Evolutionary conservation across 2,329 filamentous ascomycete genomes (phyloP).

Genomic region (Aspergillus sergii): DNA sequence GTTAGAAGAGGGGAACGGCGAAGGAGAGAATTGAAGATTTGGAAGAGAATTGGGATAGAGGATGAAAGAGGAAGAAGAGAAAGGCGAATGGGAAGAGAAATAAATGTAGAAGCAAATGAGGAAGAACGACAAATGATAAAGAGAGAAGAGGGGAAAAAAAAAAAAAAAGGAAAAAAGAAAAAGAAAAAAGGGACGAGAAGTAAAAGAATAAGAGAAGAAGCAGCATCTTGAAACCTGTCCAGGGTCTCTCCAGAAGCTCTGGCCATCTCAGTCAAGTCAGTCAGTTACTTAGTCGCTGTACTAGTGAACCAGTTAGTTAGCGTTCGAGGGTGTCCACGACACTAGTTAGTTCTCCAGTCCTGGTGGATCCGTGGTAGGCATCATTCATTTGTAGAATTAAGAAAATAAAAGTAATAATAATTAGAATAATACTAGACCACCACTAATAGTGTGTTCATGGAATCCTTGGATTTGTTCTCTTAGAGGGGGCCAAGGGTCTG

Average conservation of each 20-base stretch:
- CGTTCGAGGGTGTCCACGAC: slow-evolving; percentile 7
- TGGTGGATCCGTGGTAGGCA: slow-evolving; percentile 8
- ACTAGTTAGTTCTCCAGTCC: neutral
- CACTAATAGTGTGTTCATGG: neutral
- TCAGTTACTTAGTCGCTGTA: slow-evolving; percentile 5
- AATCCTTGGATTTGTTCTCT: slow-evolving; percentile 1
- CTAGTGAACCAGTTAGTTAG: slow-evolving; percentile 4
- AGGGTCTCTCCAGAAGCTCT: slow-evolving; percentile 28
- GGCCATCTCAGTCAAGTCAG: slow-evolving; percentile 18
- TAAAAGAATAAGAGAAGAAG: slow-evolving; percentile 15
- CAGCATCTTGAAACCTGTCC: slow-evolving; percentile 29
- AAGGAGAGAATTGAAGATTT: neutral
- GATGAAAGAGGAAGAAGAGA: neutral
- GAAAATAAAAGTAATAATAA: slow-evolving; percentile 1
- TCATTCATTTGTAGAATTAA: slow-evolving; percentile 5
- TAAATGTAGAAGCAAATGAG: neutral
- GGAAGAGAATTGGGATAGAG: neutral
- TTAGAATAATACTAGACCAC: slow-evolving; percentile 1
- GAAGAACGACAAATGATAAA: neutral
- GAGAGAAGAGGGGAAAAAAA: slow-evolving; percentile 1
- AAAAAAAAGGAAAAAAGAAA: slow-evolving; percentile 2
- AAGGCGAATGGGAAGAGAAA: neutral
- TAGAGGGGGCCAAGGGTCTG: slow-evolving; percentile 10
- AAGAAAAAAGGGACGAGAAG: slow-evolving; percentile 9
- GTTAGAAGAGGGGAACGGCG: neutral